Evolutionary conservation across 371 early-diverging fungal genomes (phyloP).

Genomic region (Thermomucor indicae-seudaticae): DNA sequence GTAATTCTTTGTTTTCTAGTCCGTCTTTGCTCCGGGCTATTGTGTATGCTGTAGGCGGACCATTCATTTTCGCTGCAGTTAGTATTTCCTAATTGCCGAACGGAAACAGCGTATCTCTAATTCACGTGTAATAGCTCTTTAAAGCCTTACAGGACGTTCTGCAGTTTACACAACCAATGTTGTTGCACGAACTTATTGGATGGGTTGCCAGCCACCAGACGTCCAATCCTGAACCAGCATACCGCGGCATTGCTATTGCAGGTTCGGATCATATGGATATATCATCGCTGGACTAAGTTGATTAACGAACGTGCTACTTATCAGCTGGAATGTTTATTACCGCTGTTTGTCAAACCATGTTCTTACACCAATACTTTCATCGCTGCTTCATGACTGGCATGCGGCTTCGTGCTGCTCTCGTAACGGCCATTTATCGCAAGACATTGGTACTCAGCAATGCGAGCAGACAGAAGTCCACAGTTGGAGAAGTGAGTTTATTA

Average conservation of each 20-base stretch:
- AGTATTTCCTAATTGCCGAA: background rate
- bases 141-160: conserved; percentile 79
- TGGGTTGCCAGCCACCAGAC: conserved; percentile 63
- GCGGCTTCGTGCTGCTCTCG: conserved; percentile 79
- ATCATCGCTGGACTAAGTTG: too few relatives aligned
- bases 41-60: conserved; percentile 59
- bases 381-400: conserved; percentile 73
- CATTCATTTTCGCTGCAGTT: conserved; percentile 67
- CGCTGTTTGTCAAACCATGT: conserved; percentile 78
- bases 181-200: conserved; percentile 68
- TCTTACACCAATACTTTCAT: conserved; percentile 92
- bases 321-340: conserved; percentile 72
- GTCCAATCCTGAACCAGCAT: conserved; percentile 46
- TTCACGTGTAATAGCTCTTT: conserved; percentile 45
- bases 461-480: conserved; percentile 78
- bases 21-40: conserved; percentile 75
- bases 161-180: conserved; percentile 83
- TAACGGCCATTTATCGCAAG: conserved; percentile 89
- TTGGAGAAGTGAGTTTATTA: conserved; percentile 53
- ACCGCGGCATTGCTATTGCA: conserved; percentile 63
- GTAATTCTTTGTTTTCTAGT: conserved; percentile 7
- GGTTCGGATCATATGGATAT: conserved; percentile 10
- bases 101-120: background rate
- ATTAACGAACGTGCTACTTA: background rate
- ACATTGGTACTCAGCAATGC: conserved; percentile 75